Base-by-base conservation (phyloP, 2,329 filamentous ascomycete genomes). In the Pyrenochaeta sp. region DNA sequence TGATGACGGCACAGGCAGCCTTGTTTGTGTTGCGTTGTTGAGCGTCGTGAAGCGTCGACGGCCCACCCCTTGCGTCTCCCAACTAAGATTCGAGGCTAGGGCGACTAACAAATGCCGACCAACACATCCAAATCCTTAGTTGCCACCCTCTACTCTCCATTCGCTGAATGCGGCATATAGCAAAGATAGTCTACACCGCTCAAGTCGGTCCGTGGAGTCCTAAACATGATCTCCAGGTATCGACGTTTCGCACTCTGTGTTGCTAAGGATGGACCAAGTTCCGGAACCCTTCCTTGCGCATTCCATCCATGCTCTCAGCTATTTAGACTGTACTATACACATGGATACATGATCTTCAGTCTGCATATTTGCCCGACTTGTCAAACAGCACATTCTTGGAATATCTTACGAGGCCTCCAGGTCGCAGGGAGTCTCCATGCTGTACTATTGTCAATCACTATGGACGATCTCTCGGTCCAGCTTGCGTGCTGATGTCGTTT, bases 1-100 rank as follows among this genome's bases (percentile, higher is more conserved):
- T 20, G 48, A 56, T 53, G 44, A 50, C 48, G 48, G 31, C 51
- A 52, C 22, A 36, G n/a, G n/a, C 61, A 60, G 53, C 56, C 55
- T 57, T 47, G 40, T 55, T 47, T 30, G 48, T 53, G 47, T 55
- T 51, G 47, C 48, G 41, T 49, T 50, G 44, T 53, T 48, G 49
- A 48, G 37, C 40, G 23, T 11, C 28, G 43, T 35, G 31, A 46
- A 27, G 38, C 24, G n/a, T n/a, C n/a, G n/a, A n/a, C n/a, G n/a
- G n/a, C n/a, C n/a, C n/a, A n/a, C 38, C 35, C 48, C 36, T 44
- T 52, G 39, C 48, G 34, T 47, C 26, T 35, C 15, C 43, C 42
- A 46, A n/a, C 22, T 36, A 40, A 26, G 38, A n/a, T n/a, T n/a
- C n/a, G n/a, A n/a, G n/a, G n/a, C n/a, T n/a, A n/a, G 35, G 34